Base-by-base conservation (phyloP, 208 protist species). In the Endotrypanum monterogeii region DNA sequence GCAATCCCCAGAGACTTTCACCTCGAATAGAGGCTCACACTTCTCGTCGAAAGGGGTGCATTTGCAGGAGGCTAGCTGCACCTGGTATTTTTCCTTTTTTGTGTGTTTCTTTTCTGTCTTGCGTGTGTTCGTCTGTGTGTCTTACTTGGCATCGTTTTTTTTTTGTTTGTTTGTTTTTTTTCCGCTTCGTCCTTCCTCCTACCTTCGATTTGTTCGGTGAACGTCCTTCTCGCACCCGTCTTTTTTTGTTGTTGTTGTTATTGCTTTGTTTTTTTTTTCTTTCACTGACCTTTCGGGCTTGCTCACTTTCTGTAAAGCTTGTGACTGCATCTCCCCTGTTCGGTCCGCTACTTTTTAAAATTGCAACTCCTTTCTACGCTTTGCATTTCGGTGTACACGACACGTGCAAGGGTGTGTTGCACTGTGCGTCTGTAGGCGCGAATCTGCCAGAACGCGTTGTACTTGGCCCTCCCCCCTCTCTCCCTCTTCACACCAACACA, bases 351-450 rank as follows among this genome's bases (percentile, higher is more conserved):
- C 9, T 52, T 30, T 52, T 46, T 41, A 35, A 48, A 6, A 30
- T 28, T 12, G 3, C 52, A 3, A 5, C 52, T 12, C 3, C 52
- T 6, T 57, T 57, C 5, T 57, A 8, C 5, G 16, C 5, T 57
- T 57, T 12, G 3, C n/a, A 28, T 18, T 18, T 28, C 52, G 25
- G 3, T 28, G 52, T 12, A 28, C 25, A 28, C 25, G 52, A 18
- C 11, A 57, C 23, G 23, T 6, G 52, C 25, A 28, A 12, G 8
- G 5, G 52, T 57, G 52, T 12, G 1, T n/a, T 60, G 58, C 60
- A 46, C 35, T 60, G 23, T 66, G 41, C 23, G 11, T 41, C 39
- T 71, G 48, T 58, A 48, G 66, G 9, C 37, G 52, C 74, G 56
- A 65, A 12, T 50, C 12, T 67, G 56, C 5, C 28, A 44, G 25